These are phyloP conservation scores for Aspergillus fijiensis DNA, from an alignment of 2,329 filamentous ascomycete species.

Conservation along the genomic window DNA sequence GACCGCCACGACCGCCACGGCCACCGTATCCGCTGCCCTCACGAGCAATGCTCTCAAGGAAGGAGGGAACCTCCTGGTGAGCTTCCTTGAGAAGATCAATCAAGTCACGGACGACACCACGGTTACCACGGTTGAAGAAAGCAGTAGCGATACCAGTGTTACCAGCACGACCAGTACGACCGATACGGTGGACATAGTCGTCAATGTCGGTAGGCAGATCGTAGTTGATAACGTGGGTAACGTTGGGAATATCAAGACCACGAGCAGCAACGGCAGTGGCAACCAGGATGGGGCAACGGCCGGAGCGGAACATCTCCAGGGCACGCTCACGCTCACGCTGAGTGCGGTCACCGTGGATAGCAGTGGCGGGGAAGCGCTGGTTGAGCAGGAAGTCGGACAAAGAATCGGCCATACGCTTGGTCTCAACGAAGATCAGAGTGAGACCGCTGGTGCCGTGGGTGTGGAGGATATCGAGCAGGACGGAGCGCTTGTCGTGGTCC, in stretches of 20 bases:
- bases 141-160: constrained; percentile 98
- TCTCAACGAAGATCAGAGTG: constrained; percentile 97
- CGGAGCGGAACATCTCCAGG: constrained; percentile 95
- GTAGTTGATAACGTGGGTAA: constrained; percentile 98
- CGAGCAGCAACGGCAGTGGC: constrained; percentile 93
- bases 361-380: constrained; percentile 96
- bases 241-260: constrained; percentile 92
- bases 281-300: constrained; percentile 91
- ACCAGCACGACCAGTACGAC: constrained; percentile 98
- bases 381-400: constrained; percentile 98
- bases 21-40: constrained; percentile 83
- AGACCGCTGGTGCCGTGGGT: constrained; percentile 79
- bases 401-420: constrained; percentile 98
- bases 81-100: constrained; percentile 98
- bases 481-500: constrained; percentile 95
- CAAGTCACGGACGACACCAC: constrained; percentile 92
- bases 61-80: constrained; percentile 91
- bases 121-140: constrained; percentile 99
- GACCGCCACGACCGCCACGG: constrained; percentile 69
- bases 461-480: constrained; percentile 95
- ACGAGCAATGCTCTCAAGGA: constrained; percentile 95
- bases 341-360: constrained; percentile 97
- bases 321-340: constrained; percentile 98
- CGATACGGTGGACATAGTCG: constrained; percentile 98
- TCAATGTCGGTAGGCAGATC: constrained; percentile 98